Evolutionary conservation across 345 rosid species (phyloP), one percentile per base, ranked within the genome.

Genomic region (Erodium maritimum): DNA sequence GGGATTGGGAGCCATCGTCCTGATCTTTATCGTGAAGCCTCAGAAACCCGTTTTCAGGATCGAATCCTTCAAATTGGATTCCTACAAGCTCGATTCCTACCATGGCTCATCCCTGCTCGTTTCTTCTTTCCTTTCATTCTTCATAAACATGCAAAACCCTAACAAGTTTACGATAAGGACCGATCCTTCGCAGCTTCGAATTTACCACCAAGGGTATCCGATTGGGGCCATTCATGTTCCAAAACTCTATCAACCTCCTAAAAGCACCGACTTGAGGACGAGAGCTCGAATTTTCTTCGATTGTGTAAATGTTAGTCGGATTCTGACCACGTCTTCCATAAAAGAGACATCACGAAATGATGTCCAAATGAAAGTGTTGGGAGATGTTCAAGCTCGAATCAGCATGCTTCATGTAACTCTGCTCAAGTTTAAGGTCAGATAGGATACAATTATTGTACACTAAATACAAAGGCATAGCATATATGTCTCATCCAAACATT

Each of bases 381-480:
- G 77, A 0, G 69, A 71, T 42, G 8, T 62, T 48, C 45, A 33
- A 11, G 61, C 72, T 7, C 24, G 45, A 21, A 33, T 78, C 21
- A 52, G 12, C 45, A 17, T 74, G 21, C 24, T 45, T 54, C 74
- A 29, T 18, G n/a, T 69, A 23, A 64, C 66, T 45, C 62, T 64
- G 55, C 74, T 72, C n/a, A 71, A 64, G 56, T 58, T 77, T 25
- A 69, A 71, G 76, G 68, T 73, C 48, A 33, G 64, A 17, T 42
- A 42, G 3, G 12, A 10, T 42, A 42, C 8, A 10, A 0, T 42
- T 42, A 5, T 6, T 37, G 13, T 42, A 42, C n/a, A n/a, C n/a
- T n/a, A n/a, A n/a, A n/a, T n/a, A n/a, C n/a, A n/a, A n/a, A n/a
- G n/a, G n/a, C n/a, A n/a, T n/a, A n/a, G n/a, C n/a, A n/a, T n/a